These are phyloP conservation scores for Populus hybrid DNA, from an alignment of 441 rosid species.

Conservation along the genomic window DNA sequence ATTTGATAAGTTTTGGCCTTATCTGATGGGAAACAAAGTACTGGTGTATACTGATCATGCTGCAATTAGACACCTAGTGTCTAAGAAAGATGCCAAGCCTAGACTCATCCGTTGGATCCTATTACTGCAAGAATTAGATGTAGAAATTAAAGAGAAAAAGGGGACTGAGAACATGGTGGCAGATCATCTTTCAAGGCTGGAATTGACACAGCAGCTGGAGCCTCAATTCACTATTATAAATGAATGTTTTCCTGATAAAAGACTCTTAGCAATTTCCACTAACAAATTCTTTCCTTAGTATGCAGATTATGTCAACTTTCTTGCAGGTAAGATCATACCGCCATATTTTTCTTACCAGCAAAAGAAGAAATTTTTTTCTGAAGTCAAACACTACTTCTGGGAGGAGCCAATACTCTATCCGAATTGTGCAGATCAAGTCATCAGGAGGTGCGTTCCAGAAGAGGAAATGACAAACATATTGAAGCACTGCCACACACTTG, in stretches of 20 bases:
- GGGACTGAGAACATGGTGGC: neutral
- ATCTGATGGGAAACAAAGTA: neutral
- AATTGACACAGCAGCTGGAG: neutral
- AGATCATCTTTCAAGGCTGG: neutral
- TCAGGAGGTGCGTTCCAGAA: neutral
- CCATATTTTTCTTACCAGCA: neutral
- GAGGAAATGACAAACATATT: neutral
- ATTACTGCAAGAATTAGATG: neutral
- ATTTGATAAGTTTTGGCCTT: neutral
- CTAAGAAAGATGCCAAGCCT: neutral
- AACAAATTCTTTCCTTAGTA: neutral
- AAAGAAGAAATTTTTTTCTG: no score
- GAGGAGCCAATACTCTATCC: neutral
- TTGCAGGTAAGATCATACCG: no score
- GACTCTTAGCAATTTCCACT: neutral
- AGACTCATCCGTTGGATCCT: neutral
- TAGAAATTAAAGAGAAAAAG: neutral
- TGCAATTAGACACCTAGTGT: neutral
- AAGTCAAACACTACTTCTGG: neutral
- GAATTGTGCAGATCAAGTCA: neutral
- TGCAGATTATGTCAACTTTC: neutral
- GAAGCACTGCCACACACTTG: neutral
- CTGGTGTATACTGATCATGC: neutral
- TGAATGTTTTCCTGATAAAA: neutral
- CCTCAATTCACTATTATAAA: neutral